Conservation (phyloP, 2,329 filamentous ascomycete species). For the Penicillium nordicum region DNA sequence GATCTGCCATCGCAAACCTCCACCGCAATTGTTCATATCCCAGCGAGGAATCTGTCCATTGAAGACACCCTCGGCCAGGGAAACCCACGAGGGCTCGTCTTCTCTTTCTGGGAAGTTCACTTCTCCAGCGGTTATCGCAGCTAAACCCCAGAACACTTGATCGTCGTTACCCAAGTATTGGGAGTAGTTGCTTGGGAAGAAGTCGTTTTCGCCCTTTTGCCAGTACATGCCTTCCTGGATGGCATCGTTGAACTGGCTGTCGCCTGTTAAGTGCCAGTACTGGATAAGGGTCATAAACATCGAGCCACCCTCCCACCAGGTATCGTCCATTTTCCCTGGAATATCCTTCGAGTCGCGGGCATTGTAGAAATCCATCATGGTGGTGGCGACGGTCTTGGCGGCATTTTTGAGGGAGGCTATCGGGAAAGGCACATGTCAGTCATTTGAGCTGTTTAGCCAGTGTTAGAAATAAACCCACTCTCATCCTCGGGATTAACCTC, state of each 20-base stretch:
- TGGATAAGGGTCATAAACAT: constrained; percentile 67
- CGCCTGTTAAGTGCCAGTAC: constrained; percentile 65
- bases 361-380: constrained; percentile 50
- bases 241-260: constrained; percentile 58
- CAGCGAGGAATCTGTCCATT: constrained; percentile 65
- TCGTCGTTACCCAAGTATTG: constrained; percentile 55
- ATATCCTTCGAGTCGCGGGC: constrained; percentile 48
- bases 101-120: constrained; percentile 59
- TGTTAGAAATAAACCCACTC: not conserved
- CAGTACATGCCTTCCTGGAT: constrained; percentile 41
- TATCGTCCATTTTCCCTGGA: constrained; percentile 60
- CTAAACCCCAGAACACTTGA: constrained; percentile 65
- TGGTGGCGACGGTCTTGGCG: constrained; percentile 40
- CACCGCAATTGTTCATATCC: constrained; percentile 62
- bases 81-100: constrained; percentile 32
- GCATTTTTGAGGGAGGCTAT: constrained; percentile 40
- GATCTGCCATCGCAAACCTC: constrained; percentile 77
- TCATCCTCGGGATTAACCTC: constrained; percentile 5
- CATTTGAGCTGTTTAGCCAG: not conserved
- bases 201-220: constrained; percentile 30
- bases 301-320: constrained; percentile 69
- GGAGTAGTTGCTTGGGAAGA: constrained; percentile 29
- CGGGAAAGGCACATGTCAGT: not conserved
- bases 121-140: constrained; percentile 63
- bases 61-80: constrained; percentile 66